These are phyloP conservation scores for Ilyonectria robusta DNA, from an alignment of 2,329 filamentous ascomycete species.

Conservation along the genomic window DNA sequence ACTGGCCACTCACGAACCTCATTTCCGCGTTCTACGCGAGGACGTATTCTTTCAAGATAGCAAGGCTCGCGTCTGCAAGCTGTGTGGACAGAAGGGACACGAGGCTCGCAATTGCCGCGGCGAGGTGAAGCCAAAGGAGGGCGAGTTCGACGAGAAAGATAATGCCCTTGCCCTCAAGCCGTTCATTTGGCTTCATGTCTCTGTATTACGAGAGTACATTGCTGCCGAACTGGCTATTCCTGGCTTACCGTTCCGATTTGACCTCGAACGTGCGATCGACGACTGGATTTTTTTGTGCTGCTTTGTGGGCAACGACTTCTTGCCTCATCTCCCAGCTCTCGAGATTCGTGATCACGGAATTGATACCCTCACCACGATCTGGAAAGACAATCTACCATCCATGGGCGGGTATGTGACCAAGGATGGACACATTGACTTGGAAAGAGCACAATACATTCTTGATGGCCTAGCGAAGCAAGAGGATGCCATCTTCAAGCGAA, in stretches of 20 bases:
- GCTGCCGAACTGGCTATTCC: conserved; percentile 90
- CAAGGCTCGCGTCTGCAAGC: conserved; percentile 84
- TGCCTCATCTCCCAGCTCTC: conserved; percentile 96
- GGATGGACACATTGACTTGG: conserved; percentile 91
- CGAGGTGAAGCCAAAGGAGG: conserved; percentile 81
- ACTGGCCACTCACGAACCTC: conserved; percentile 95
- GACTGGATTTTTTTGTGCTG: conserved; percentile 99
- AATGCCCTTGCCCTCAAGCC: conserved; percentile 82
- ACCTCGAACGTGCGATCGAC: conserved; percentile 93
- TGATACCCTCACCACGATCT: conserved; percentile 95
- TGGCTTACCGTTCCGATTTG: conserved; percentile 87
- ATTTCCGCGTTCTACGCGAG: conserved; percentile 96
- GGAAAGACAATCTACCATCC: conserved; percentile 89
- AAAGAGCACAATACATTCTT: conserved; percentile 88
- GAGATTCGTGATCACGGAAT: conserved; percentile 98
- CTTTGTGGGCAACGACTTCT: conserved; percentile 98
- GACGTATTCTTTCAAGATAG: conserved; percentile 95
- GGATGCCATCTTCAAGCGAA: conserved; percentile 90
- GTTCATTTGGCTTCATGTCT: conserved; percentile 98
- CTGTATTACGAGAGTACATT: conserved; percentile 91
- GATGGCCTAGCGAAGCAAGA: conserved; percentile 92
- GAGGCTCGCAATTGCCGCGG: conserved; percentile 89
- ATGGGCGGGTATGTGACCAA: conserved; percentile 98
- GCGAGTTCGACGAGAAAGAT: conserved; percentile 87
- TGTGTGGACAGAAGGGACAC: conserved; percentile 95